Conservation (phyloP, 305 asterid genomes). For the Fraxinus angustifolia region DNA sequence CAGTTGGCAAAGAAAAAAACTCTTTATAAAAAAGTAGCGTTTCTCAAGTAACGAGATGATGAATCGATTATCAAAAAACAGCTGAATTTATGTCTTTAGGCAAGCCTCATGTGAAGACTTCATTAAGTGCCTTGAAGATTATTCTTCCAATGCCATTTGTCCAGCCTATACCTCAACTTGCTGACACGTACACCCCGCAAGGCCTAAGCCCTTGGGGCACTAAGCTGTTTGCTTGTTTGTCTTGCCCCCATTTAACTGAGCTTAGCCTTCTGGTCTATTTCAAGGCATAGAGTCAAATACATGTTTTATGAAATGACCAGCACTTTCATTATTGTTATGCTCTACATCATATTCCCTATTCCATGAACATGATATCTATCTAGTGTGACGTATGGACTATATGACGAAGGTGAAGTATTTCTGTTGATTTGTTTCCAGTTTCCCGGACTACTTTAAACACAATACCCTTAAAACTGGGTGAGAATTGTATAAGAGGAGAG, state of each 20-base stretch:
- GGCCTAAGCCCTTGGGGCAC: neutral
- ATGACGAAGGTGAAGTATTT: neutral
- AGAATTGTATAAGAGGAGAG: neutral
- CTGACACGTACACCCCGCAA: neutral
- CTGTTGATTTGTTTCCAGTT: neutral
- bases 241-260: neutral
- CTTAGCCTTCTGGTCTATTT: neutral
- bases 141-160: neutral
- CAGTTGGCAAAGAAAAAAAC: neutral
- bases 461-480: neutral
- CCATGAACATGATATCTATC: neutral
- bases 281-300: neutral
- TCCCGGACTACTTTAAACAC: neutral
- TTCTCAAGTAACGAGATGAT: neutral
- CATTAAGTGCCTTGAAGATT: neutral
- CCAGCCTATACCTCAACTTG: neutral
- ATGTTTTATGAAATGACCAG: neutral
- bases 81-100: neutral
- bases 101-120: neutral
- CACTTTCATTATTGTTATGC: neutral
- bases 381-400: neutral
- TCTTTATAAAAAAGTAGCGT: neutral
- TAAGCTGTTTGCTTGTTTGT: neutral
- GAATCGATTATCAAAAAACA: no score
- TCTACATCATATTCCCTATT: neutral